These are phyloP conservation scores for Crithidia expoeki DNA, from an alignment of 208 protist genomes.

Conservation along the genomic window DNA sequence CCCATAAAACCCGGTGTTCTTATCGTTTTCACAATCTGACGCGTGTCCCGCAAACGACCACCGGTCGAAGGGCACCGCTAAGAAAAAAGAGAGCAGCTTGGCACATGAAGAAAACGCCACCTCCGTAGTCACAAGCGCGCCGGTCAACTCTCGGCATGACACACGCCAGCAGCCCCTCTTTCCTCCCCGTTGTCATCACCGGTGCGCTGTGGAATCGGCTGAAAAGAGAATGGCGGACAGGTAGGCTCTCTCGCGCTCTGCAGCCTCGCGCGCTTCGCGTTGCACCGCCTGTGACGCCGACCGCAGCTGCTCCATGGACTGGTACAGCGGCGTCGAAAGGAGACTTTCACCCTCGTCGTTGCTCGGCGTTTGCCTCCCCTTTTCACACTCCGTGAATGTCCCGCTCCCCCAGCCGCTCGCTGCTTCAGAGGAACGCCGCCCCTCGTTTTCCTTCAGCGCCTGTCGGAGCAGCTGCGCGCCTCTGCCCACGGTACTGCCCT, in stretches of 20 bases:
- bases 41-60: too few species aligned
- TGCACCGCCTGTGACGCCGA: conserved; percentile 35
- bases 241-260: conserved; percentile 33
- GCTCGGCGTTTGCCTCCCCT: background rate
- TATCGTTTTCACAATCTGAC: too few species aligned
- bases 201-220: background rate
- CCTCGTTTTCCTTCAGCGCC: background rate
- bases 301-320: conserved; percentile 22
- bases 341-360: background rate
- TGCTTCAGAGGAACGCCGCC: too few species aligned
- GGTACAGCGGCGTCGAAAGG: conserved; percentile 7
- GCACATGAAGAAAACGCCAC: too few species aligned
- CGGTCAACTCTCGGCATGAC: too few species aligned
- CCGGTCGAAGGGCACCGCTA: too few species aligned
- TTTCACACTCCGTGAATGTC: background rate
- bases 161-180: too few species aligned
- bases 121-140: too few species aligned
- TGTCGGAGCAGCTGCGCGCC: conserved; percentile 1
- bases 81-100: too few species aligned
- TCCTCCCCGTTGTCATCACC: background rate
- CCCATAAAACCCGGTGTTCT: too few species aligned
- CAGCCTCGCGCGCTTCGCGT: conserved; percentile 33
- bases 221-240: conserved; percentile 35
- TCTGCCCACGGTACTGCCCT: background rate
- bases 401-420: background rate